A percentile compares a stretch with the other conserved stretches of the same genome.
phyloP scores from a whole-genome alignment of 1,284 basidiomycete species.

The Fomitopsis palustris region DNA sequence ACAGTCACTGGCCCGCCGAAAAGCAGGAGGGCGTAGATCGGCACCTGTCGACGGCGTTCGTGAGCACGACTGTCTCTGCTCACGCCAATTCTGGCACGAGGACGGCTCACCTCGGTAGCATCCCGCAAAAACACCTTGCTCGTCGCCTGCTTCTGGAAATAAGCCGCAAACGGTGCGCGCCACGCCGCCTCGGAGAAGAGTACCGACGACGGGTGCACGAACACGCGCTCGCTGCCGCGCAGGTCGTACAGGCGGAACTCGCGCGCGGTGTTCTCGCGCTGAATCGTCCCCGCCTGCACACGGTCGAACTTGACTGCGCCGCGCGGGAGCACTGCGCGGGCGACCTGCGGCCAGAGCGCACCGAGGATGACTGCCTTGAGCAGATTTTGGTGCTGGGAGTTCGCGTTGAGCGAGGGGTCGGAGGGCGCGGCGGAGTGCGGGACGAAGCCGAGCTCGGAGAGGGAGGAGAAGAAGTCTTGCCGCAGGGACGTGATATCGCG shows the following conservation, averaged over 20 bases:
- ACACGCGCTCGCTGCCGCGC: conserved; percentile 52
- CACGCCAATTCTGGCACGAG: background rate
- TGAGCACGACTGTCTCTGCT: background rate
- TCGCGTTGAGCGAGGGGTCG: conserved; percentile 49
- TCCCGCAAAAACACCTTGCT: conserved; percentile 86
- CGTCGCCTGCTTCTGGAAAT: conserved; percentile 84
- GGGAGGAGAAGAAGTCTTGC: conserved; percentile 72
- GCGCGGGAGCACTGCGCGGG: conserved; percentile 71
- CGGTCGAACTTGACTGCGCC: conserved; percentile 79
- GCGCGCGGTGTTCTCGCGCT: conserved; percentile 78
- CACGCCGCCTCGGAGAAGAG: conserved; percentile 75
- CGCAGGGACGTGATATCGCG: conserved; percentile 84
- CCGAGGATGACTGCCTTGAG: conserved; percentile 81
- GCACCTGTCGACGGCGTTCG: conserved; percentile 47
- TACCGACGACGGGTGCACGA: conserved; percentile 83
- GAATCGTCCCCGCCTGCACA: conserved; percentile 76
- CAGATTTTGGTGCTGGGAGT: conserved; percentile 66
- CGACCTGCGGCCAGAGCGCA: conserved; percentile 80
- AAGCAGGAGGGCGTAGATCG: conserved; percentile 79
- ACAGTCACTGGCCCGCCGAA: conserved; percentile 82
- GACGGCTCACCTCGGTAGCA: conserved; percentile 66
- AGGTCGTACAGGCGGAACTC: conserved; percentile 81
- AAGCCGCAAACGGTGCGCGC: conserved; percentile 78
- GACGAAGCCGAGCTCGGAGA: conserved; percentile 76
- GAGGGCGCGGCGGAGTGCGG: conserved; percentile 41